Conservation (phyloP, 768 basidiomycete species). For the Xerocomellus amylosporus region DNA sequence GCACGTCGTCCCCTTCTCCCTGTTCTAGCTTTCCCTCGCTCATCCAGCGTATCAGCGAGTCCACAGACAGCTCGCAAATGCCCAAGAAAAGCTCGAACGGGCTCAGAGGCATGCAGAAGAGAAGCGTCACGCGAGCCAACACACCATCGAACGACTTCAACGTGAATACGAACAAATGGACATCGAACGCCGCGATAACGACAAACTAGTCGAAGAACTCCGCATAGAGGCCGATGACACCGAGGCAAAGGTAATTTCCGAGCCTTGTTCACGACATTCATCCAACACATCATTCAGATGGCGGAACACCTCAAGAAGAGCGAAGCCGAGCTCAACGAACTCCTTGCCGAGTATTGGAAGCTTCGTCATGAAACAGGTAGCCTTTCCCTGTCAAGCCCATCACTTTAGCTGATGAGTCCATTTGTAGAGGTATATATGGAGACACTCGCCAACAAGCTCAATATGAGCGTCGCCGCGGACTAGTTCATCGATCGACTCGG, state of each 20-base stretch:
- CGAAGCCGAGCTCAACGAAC: conserved; percentile 75
- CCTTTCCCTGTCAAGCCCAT: background rate
- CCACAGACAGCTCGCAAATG: conserved; percentile 76
- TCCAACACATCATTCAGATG: conserved; percentile 49
- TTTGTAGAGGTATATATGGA: conserved; percentile 80
- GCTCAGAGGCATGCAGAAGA: conserved; percentile 80
- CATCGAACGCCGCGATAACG: conserved; percentile 71
- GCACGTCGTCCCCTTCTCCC: conserved; percentile 34
- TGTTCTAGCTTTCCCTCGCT: background rate
- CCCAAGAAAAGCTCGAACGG: conserved; percentile 77
- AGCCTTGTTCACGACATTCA: background rate
- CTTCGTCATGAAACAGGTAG: conserved; percentile 74
- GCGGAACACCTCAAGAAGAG: conserved; percentile 69
- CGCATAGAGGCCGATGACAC: conserved; percentile 66
- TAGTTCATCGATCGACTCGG: background rate
- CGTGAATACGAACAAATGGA: conserved; percentile 79
- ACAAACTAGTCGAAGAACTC: conserved; percentile 74
- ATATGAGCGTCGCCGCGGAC: conserved; percentile 45
- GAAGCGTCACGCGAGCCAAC: conserved; percentile 67
- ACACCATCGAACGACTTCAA: conserved; percentile 72
- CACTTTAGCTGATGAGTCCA: conserved; percentile 2
- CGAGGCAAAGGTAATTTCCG: conserved; percentile 53
- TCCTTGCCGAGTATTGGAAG: conserved; percentile 82
- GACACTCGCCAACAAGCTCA: conserved; percentile 77
- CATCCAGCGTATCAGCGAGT: conserved; percentile 53